These are phyloP conservation scores for Penicillium daleae DNA, from an alignment of 495 filamentous ascomycete species.

Conservation along the genomic window DNA sequence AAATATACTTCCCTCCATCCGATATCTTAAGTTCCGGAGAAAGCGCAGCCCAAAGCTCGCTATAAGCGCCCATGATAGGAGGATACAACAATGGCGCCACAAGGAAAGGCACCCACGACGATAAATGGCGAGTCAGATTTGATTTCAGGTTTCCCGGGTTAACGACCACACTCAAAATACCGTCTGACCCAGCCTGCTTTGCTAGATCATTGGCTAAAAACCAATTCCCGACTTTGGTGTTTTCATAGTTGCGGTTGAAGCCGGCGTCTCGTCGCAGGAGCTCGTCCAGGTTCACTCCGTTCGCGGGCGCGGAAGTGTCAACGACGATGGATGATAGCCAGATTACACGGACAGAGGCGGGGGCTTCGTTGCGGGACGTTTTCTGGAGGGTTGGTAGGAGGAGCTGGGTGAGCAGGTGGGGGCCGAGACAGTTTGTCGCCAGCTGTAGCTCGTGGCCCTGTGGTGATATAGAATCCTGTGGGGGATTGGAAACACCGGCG, in stretches of 20 bases:
- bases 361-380: not conserved
- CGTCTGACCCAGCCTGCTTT: slow-evolving; percentile 5
- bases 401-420: slow-evolving; percentile 37
- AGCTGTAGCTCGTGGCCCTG: slow-evolving; percentile 47
- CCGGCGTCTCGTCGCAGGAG: not conserved
- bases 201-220: slow-evolving; percentile 29
- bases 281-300: slow-evolving; percentile 10
- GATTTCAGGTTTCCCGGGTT: slow-evolving; percentile 19
- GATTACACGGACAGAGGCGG: slow-evolving; percentile 14
- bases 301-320: slow-evolving; percentile 9
- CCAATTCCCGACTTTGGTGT: slow-evolving; percentile 34
- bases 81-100: slow-evolving; percentile 31
- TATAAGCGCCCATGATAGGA: slow-evolving; percentile 42
- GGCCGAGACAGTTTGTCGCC: slow-evolving; percentile 45
- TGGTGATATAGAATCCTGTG: slow-evolving; percentile 28
- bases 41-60: slow-evolving; percentile 45
- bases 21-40: slow-evolving; percentile 35
- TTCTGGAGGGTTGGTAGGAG: slow-evolving; percentile 26
- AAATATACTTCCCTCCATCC: slow-evolving; percentile 39
- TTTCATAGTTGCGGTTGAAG: slow-evolving; percentile 26
- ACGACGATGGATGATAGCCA: slow-evolving; percentile 17
- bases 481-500: slow-evolving; percentile 50
- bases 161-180: slow-evolving; percentile 34
- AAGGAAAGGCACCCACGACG: slow-evolving; percentile 18
- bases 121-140: slow-evolving; percentile 12